Conservation (phyloP, 805 yeast genomes). For the Pichia occidentalis region DNA sequence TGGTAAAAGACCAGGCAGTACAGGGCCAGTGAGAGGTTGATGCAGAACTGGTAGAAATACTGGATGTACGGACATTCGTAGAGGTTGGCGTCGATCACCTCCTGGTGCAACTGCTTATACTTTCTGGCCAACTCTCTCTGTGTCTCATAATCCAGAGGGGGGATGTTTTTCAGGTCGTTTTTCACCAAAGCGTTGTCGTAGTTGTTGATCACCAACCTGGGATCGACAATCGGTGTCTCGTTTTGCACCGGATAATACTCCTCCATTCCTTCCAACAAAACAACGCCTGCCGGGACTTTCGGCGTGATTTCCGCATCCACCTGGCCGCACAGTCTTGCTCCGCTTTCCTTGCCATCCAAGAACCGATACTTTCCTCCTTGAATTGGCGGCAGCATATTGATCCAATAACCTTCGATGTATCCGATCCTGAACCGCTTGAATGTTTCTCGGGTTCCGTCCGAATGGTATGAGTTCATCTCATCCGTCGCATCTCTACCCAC, state of each 20-base stretch:
- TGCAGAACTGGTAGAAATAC: conserved; percentile 60
- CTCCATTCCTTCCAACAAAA: conserved; percentile 34
- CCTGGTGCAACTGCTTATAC: conserved; percentile 55
- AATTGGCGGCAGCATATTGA: conserved; percentile 76
- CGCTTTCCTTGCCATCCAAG: conserved; percentile 14
- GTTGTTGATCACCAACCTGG: conserved; percentile 44
- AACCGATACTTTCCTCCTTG: conserved; percentile 61
- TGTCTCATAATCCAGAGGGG: conserved; percentile 60
- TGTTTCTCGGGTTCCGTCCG: conserved; percentile 44
- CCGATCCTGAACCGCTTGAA: conserved; percentile 65
- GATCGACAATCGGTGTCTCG: conserved; percentile 41
- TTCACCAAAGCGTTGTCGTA: conserved; percentile 53
- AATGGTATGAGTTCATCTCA: conserved; percentile 82
- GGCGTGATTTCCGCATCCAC: conserved; percentile 41
- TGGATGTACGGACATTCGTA: conserved; percentile 71
- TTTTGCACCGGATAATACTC: conserved; percentile 31
- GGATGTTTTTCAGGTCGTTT: conserved; percentile 51
- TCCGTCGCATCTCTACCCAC: conserved; percentile 88
- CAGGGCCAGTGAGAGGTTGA: conserved; percentile 50
- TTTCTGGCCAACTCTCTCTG: conserved; percentile 50
- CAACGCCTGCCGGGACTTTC: conserved; percentile 42
- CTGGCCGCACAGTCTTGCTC: conserved; percentile 32
- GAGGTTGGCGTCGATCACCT: conserved; percentile 48
- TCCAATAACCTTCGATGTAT: conserved; percentile 56
- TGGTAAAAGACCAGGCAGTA: conserved; percentile 45